A percentile compares a stretch with the other conserved stretches of the same genome.
Evolutionary conservation across 495 filamentous ascomycete species (phyloP).

Genomic region (Hypoxylon lienhwacheense): DNA sequence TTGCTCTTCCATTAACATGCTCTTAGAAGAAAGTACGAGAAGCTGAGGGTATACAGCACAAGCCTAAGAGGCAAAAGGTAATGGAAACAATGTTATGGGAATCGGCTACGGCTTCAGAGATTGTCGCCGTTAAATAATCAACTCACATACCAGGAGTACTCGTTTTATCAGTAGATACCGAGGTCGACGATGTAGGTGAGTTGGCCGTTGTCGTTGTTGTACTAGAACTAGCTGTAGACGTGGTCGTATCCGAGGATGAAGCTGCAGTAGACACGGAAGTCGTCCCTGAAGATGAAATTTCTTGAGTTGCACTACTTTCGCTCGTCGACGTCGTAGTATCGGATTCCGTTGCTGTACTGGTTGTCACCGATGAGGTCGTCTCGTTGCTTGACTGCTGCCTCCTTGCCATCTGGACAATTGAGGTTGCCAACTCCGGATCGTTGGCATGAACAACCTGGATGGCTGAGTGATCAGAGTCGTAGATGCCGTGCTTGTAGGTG

Average conservation of each 20-base stretch:
- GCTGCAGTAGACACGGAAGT: neutral
- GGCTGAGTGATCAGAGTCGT: conserved; percentile 40
- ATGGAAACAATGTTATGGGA: conserved; percentile 6
- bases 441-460: conserved; percentile 38
- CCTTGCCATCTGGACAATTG: conserved; percentile 44
- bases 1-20: conserved; percentile 11
- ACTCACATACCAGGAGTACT: conserved; percentile 28
- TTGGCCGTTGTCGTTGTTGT: conserved; percentile 13
- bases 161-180: conserved; percentile 16
- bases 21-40: conserved; percentile 15
- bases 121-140: conserved; percentile 5
- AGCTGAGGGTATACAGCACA: conserved; percentile 7
- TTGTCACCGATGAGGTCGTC: conserved; percentile 4
- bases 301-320: conserved; percentile 19
- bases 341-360: conserved; percentile 17
- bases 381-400: conserved; percentile 41
- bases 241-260: conserved; percentile 19
- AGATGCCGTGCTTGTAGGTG: conserved; percentile 44
- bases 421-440: conserved; percentile 40
- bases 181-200: conserved; percentile 17
- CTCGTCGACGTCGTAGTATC: conserved; percentile 18
- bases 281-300: conserved; percentile 17
- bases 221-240: conserved; percentile 6
- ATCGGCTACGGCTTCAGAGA: neutral
- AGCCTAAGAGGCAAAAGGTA: conserved; percentile 5